Evolutionary conservation across 768 basidiomycete species (phyloP).

Genomic region (Tulasnella sp.): DNA sequence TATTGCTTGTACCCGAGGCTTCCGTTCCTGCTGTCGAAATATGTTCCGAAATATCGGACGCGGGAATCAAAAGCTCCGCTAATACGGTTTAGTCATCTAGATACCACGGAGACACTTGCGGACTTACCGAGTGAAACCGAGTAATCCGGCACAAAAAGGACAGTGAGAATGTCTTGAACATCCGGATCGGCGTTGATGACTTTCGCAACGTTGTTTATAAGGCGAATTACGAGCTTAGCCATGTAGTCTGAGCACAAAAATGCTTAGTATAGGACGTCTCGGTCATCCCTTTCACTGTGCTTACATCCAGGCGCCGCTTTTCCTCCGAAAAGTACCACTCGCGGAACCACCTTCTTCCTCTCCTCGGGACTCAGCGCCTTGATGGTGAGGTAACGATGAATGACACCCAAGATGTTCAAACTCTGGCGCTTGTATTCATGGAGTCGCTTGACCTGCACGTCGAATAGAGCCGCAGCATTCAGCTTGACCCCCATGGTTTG

Average conservation of each 20-base stretch:
- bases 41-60: constrained; percentile 93
- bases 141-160: constrained; percentile 98
- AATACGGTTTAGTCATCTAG: constrained; percentile 45
- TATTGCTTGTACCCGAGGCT: constrained; percentile 56
- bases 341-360: constrained; percentile 79
- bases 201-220: constrained; percentile 88
- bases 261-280: constrained; percentile 32
- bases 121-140: constrained; percentile 50
- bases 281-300: constrained; percentile 40
- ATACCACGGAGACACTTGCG: background rate
- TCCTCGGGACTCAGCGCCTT: constrained; percentile 79
- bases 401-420: constrained; percentile 88
- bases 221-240: constrained; percentile 89
- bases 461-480: constrained; percentile 80
- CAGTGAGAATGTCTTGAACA: constrained; percentile 79
- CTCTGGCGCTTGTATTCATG: constrained; percentile 98
- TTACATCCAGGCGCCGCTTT: constrained; percentile 93
- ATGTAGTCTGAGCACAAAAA: constrained; percentile 66
- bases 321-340: constrained; percentile 95
- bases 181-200: constrained; percentile 83
- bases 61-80: constrained; percentile 85
- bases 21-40: constrained; percentile 98
- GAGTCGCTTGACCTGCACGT: constrained; percentile 84
- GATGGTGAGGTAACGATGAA: constrained; percentile 80
- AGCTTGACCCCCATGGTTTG: constrained; percentile 68